These are phyloP conservation scores for Cyclotella baltica DNA, from an alignment of 108 stramenopile genomes.

Conservation along the genomic window DNA sequence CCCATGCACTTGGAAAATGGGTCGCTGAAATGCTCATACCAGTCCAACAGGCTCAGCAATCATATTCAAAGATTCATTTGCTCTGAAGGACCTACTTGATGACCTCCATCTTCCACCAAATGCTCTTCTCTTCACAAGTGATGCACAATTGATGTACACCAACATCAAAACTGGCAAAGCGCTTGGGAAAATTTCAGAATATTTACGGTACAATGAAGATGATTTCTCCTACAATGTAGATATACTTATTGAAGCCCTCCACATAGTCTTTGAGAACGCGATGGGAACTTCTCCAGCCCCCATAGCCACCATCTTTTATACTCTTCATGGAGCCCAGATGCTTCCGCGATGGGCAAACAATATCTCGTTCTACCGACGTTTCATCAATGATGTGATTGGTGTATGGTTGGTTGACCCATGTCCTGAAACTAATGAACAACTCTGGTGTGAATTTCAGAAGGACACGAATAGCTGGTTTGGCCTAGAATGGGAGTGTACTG, in stretches of 20 bases:
- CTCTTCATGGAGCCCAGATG: background rate
- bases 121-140: too few species aligned
- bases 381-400: too few species aligned
- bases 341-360: background rate
- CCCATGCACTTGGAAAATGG: slow-evolving; percentile 2
- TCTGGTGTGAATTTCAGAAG: too few species aligned
- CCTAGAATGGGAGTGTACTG: too few species aligned
- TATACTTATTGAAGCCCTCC: slow-evolving; percentile 23
- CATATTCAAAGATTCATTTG: slow-evolving; percentile 15
- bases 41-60: background rate
- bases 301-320: too few species aligned
- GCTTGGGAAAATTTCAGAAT: background rate
- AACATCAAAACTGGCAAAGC: slow-evolving; percentile 16
- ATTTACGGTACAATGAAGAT: background rate
- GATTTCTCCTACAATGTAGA: background rate
- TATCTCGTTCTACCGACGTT: background rate
- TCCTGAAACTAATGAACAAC: too few species aligned
- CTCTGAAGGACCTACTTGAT: background rate
- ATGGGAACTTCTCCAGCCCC: too few species aligned
- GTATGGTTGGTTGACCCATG: too few species aligned
- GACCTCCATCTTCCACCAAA: slow-evolving; percentile 12
- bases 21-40: background rate
- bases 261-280: too few species aligned
- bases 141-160: too few species aligned
- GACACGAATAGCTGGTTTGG: too few species aligned